A percentile compares a stretch with the other conserved stretches of the same genome.
Conservation (phyloP, 2,329 filamentous ascomycete genomes). For the Celoporthe dispersa region DNA sequence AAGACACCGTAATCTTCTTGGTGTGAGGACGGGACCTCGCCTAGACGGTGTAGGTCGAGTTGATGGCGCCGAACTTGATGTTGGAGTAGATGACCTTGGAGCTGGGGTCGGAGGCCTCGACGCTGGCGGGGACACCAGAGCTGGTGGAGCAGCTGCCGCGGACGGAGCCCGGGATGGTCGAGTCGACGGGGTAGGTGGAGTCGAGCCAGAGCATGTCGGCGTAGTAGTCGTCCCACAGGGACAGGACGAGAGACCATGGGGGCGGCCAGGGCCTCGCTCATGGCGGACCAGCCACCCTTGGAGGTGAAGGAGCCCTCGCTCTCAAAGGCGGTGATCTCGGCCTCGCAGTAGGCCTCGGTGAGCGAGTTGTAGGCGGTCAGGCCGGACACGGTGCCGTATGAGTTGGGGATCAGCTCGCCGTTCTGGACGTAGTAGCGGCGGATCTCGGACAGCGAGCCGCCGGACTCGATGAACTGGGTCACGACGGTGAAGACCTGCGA, state of each 20-base stretch:
- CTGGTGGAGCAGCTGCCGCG: slow-evolving; percentile 59
- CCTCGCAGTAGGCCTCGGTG: slow-evolving; percentile 61
- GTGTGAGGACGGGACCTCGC: too few species aligned
- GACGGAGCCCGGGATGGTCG: slow-evolving; percentile 50
- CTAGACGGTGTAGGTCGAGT: slow-evolving; percentile 50
- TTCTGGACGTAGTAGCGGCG: slow-evolving; percentile 69
- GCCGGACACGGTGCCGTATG: slow-evolving; percentile 45
- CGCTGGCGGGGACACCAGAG: slow-evolving; percentile 55
- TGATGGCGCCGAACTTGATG: slow-evolving; percentile 62
- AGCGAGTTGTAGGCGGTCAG: slow-evolving; percentile 50
- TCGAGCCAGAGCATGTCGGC: slow-evolving; percentile 78
- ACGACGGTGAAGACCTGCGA: slow-evolving; percentile 66
- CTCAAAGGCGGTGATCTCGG: slow-evolving; percentile 61
- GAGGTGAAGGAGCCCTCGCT: slow-evolving; percentile 57
- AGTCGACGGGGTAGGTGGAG: slow-evolving; percentile 61
- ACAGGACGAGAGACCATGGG: slow-evolving; percentile 56
- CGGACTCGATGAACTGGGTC: slow-evolving; percentile 62
- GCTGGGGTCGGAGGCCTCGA: slow-evolving; percentile 52
- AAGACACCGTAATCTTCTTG: neutral
- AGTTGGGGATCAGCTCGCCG: slow-evolving; percentile 62
- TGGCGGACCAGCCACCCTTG: slow-evolving; percentile 62
- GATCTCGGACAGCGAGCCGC: slow-evolving; percentile 62
- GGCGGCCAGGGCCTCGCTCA: slow-evolving; percentile 51
- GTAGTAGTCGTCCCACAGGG: slow-evolving; percentile 67
- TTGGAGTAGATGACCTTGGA: slow-evolving; percentile 61